These are phyloP conservation scores for Boechera retrofracta DNA, from an alignment of 345 rosid genomes.

Conservation along the genomic window DNA sequence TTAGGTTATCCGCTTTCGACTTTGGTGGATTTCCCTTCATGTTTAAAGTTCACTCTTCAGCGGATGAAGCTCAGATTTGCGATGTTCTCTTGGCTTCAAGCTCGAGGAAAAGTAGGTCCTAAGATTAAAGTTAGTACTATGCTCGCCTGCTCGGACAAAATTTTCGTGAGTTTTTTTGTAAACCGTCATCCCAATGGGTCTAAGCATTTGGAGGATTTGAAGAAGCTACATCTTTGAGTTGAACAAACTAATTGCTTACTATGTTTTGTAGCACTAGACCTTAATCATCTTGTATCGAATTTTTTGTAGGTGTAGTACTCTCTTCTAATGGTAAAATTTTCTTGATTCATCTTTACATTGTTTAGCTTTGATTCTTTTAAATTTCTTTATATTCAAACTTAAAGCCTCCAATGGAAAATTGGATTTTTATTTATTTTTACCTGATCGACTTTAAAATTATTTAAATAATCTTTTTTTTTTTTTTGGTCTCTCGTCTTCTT, in stretches of 20 bases:
- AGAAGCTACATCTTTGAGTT: slow-evolving; percentile 40
- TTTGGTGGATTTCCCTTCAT: slow-evolving; percentile 62
- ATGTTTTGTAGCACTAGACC: slow-evolving; percentile 24
- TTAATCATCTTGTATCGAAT: background rate
- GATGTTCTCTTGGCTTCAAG: slow-evolving; percentile 77
- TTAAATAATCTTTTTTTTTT: background rate
- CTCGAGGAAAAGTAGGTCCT: slow-evolving; percentile 48
- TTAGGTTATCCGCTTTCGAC: slow-evolving; percentile 60
- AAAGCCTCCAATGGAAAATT: background rate
- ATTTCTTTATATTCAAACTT: background rate
- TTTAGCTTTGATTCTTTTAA: background rate
- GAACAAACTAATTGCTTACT: slow-evolving; percentile 4
- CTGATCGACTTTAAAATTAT: background rate
- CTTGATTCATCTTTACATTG: background rate
- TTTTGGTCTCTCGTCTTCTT: background rate
- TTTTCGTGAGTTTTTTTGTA: slow-evolving; percentile 50
- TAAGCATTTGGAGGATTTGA: slow-evolving; percentile 62
- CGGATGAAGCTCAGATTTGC: slow-evolving; percentile 61
- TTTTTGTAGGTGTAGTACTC: background rate
- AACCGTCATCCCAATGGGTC: slow-evolving; percentile 61
- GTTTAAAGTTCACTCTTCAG: slow-evolving; percentile 51
- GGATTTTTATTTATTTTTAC: background rate
- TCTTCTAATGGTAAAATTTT: background rate
- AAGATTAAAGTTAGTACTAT: slow-evolving; percentile 55
- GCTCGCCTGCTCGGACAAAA: slow-evolving; percentile 51